Percentiles rank a stretch among this genome's conserved stretches.
These are phyloP conservation scores for Fistulinella staudtii DNA, from an alignment of 1,284 basidiomycete genomes.

Conservation along the genomic window DNA sequence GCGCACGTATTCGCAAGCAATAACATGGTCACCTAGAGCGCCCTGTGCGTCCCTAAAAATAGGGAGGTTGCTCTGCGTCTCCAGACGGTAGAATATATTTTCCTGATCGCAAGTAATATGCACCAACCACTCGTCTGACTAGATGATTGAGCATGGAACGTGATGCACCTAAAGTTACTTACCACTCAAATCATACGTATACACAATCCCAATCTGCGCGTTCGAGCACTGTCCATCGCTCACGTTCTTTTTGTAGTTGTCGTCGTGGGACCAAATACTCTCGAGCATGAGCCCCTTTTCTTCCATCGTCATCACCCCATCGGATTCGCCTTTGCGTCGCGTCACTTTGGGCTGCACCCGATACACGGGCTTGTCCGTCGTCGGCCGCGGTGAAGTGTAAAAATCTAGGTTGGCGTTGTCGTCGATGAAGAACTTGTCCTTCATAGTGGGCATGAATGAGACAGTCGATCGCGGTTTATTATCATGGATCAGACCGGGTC, in stretches of 20 bases:
- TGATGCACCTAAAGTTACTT: too few species aligned
- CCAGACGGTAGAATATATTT: constrained; percentile 10
- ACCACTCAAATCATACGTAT: constrained; percentile 29
- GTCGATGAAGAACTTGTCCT: constrained; percentile 2
- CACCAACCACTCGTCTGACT: constrained; percentile 23
- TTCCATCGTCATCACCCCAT: constrained; percentile 21
- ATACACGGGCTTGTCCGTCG: constrained; percentile 23
- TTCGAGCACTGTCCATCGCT: constrained; percentile 31
- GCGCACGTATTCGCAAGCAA: neutral
- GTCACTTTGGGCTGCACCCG: constrained; percentile 14
- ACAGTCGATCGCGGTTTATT: neutral
- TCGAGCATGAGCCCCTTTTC: constrained; percentile 25
- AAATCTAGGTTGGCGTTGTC: neutral
- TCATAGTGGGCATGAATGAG: constrained; percentile 6
- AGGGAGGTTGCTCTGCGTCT: constrained; percentile 12
- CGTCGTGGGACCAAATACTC: constrained; percentile 30
- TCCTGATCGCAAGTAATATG: constrained; percentile 19
- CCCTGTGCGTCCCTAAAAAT: constrained; percentile 17
- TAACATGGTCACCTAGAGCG: constrained; percentile 11
- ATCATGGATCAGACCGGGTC: too few species aligned
- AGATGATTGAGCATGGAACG: neutral
- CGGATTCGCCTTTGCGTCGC: constrained; percentile 8
- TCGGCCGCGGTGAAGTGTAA: constrained; percentile 13
- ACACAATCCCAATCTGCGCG: constrained; percentile 29
- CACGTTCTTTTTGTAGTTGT: constrained; percentile 22